Percentiles rank a stretch among this genome's conserved stretches.
Evolutionary conservation across 768 basidiomycete genomes (phyloP).

Genomic region (Clitopilus passeckerianus): DNA sequence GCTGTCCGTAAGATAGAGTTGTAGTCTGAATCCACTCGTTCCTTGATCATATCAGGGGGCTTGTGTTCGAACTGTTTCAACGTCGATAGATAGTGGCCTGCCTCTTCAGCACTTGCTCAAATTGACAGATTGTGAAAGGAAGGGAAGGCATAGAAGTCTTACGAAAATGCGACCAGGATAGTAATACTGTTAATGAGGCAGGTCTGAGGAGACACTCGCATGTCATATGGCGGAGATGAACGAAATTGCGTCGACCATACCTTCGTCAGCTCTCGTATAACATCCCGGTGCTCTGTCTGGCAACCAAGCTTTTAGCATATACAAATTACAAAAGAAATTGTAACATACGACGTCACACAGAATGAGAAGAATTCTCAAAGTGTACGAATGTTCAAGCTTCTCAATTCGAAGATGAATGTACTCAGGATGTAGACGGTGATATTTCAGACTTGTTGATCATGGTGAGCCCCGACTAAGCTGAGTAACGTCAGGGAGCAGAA

Average conservation of each 20-base stretch:
- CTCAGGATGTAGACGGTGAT: constrained; percentile 96
- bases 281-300: constrained; percentile 86
- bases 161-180: constrained; percentile 91
- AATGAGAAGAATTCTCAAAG: constrained; percentile 79
- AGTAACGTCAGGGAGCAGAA: not conserved
- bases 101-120: constrained; percentile 72
- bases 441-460: constrained; percentile 60
- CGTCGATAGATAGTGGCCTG: constrained; percentile 83
- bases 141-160: constrained; percentile 15
- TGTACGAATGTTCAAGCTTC: constrained; percentile 77
- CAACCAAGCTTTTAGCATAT: not conserved
- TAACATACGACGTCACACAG: constrained; percentile 84
- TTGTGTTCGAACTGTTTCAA: constrained; percentile 95
- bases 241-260: constrained; percentile 19
- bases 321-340: not conserved
- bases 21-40: constrained; percentile 89
- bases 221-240: not conserved
- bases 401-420: constrained; percentile 92
- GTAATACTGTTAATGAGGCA: constrained; percentile 94
- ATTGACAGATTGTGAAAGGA: constrained; percentile 3
- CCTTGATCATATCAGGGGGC: constrained; percentile 90
- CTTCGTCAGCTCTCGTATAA: constrained; percentile 92
- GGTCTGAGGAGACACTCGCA: constrained; percentile 32
- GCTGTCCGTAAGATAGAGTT: constrained; percentile 73
- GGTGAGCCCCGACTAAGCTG: not conserved